Conservation (phyloP, 2,329 filamentous ascomycete genomes). For the Colletotrichum acutatum region DNA sequence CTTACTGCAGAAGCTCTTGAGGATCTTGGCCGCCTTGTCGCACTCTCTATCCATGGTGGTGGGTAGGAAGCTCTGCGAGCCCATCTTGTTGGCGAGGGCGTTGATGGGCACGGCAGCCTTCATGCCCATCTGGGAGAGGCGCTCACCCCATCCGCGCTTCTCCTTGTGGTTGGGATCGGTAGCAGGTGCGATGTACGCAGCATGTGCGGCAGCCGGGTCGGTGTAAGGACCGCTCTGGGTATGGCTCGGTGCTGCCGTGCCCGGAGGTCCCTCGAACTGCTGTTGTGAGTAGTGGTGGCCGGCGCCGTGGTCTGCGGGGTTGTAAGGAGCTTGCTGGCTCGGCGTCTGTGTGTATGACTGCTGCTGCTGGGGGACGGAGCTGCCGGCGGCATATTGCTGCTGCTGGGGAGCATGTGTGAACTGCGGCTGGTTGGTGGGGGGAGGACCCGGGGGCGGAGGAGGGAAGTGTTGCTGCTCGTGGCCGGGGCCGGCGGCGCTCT, state of each 20-base stretch:
- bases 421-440: slow-evolving; percentile 30
- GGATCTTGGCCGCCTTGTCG: slow-evolving; percentile 88
- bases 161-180: slow-evolving; percentile 17
- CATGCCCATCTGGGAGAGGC: slow-evolving; percentile 44
- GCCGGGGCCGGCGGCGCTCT: slow-evolving; percentile 8
- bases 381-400: not conserved
- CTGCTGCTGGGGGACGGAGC: not conserved
- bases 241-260: not conserved
- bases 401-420: slow-evolving; percentile 25
- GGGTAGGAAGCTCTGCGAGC: slow-evolving; percentile 87
- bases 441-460: slow-evolving; percentile 32
- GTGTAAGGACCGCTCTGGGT: not conserved
- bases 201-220: slow-evolving; percentile 6
- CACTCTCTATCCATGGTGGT: slow-evolving; percentile 88
- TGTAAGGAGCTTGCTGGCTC: slow-evolving; percentile 20
- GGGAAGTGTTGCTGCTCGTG: slow-evolving; percentile 30
- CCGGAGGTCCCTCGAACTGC: slow-evolving; percentile 14
- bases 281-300: slow-evolving; percentile 18
- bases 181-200: slow-evolving; percentile 11
- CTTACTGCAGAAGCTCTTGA: slow-evolving; percentile 87
- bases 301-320: slow-evolving; percentile 29
- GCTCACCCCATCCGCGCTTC: slow-evolving; percentile 32
- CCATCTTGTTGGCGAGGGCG: slow-evolving; percentile 82
- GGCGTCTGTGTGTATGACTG: not conserved
- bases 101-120: slow-evolving; percentile 80